A percentile compares a stretch with the other conserved stretches of the same genome.
Evolutionary conservation across 192 early-diverging fungal genomes (phyloP).

Genomic region (Rhizophagus clarus): DNA sequence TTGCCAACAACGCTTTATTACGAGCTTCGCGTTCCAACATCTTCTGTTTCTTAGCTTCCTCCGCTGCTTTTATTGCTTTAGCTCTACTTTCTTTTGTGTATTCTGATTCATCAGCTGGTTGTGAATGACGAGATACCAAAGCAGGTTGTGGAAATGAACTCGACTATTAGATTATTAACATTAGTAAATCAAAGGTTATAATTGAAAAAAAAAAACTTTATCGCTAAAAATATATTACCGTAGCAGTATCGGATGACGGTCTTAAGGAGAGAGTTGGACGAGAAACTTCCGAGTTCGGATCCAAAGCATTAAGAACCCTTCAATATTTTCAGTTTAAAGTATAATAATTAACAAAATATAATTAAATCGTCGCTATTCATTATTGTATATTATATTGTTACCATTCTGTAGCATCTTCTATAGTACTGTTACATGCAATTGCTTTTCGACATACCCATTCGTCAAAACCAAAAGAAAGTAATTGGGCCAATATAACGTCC

Average conservation of each 20-base stretch:
- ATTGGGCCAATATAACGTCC: neutral
- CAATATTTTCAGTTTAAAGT: neutral
- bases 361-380: neutral
- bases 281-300: neutral
- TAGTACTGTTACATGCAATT: neutral
- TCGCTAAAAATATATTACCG: no score
- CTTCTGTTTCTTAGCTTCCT: neutral
- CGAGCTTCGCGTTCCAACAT: neutral
- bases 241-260: neutral
- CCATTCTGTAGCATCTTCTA: neutral
- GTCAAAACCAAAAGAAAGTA: conserved; percentile 6
- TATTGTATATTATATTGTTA: neutral
- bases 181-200: neutral
- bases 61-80: neutral
- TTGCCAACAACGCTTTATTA: conserved; percentile 14
- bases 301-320: neutral
- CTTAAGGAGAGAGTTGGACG: neutral
- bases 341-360: neutral
- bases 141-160: neutral
- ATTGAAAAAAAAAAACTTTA: neutral
- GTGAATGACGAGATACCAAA: neutral
- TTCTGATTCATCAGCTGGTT: neutral
- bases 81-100: neutral
- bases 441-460: conserved; percentile 5
- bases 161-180: neutral